A percentile compares a stretch with the other conserved stretches of the same genome.
phyloP scores from a whole-genome alignment of 2,329 filamentous ascomycete species.

The Teratosphaeria destructans region DNA sequence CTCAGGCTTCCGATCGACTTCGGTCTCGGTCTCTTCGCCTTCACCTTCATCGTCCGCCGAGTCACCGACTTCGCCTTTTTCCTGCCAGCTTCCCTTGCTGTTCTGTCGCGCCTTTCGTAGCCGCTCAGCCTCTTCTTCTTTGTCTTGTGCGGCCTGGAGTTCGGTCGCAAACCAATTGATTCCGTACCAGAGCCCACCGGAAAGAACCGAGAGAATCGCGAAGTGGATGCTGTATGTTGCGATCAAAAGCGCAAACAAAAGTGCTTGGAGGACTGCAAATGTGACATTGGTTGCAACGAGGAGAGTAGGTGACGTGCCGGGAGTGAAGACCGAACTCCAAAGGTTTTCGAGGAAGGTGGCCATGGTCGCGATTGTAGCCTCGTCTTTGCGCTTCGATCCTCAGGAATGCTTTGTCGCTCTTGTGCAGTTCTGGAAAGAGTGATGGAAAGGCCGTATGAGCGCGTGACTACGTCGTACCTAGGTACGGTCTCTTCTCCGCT shows the following conservation, averaged over 20 bases:
- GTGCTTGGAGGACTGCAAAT: constrained; percentile 73
- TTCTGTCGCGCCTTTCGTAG: constrained; percentile 33
- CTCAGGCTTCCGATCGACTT: constrained; percentile 9
- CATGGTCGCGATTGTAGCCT: constrained; percentile 17
- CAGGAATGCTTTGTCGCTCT: neutral
- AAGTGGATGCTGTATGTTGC: constrained; percentile 87
- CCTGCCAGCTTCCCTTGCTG: constrained; percentile 27
- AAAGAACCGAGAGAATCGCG: constrained; percentile 66
- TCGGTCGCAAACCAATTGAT: constrained; percentile 94
- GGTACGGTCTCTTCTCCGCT: neutral
- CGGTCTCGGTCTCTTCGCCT: constrained; percentile 34
- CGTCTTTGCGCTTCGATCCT: neutral
- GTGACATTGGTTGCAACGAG: constrained; percentile 81
- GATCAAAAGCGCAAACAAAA: constrained; percentile 65
- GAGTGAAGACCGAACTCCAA: constrained; percentile 87
- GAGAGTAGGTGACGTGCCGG: constrained; percentile 78
- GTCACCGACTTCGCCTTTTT: constrained; percentile 23
- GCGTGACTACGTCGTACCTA: neutral
- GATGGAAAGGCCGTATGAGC: neutral
- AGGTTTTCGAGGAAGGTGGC: constrained; percentile 58
- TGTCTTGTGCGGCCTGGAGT: constrained; percentile 37
- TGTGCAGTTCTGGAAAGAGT: neutral
- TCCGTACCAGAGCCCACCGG: constrained; percentile 75
- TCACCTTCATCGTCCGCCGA: constrained; percentile 35
- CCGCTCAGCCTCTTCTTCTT: constrained; percentile 41